Percentiles rank a stretch among this genome's conserved stretches.
These are phyloP conservation scores for Ceratocystis colombiana DNA, from an alignment of 2,329 filamentous ascomycete species.

Conservation along the genomic window DNA sequence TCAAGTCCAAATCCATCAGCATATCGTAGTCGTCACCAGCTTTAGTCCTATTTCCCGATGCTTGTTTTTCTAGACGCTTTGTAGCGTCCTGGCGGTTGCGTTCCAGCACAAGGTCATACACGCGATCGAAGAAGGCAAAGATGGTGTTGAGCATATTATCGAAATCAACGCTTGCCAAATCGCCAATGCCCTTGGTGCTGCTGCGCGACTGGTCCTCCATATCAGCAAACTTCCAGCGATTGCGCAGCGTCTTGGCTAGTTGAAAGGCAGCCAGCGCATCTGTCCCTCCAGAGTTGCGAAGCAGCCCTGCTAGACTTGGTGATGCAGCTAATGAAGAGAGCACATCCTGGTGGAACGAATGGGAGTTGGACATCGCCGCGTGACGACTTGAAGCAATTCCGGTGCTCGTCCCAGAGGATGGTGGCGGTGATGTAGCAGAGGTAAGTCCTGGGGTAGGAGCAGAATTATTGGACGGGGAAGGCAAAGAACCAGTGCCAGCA, in stretches of 20 bases:
- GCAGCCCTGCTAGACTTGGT: constrained; percentile 42
- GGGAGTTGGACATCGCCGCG: constrained; percentile 29
- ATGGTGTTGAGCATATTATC: constrained; percentile 49
- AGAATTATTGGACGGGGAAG: background rate
- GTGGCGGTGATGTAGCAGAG: background rate
- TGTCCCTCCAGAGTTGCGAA: constrained; percentile 30
- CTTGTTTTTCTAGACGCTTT: constrained; percentile 23
- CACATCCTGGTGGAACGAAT: constrained; percentile 61
- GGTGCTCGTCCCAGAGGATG: background rate
- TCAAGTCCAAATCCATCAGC: constrained; percentile 28
- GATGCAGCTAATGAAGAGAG: constrained; percentile 50
- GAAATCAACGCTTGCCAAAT: constrained; percentile 51
- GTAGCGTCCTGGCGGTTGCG: constrained; percentile 33
- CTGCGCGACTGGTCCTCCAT: constrained; percentile 33
- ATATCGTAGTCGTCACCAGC: constrained; percentile 9
- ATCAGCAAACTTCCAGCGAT: constrained; percentile 61
- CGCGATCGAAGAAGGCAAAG: constrained; percentile 49
- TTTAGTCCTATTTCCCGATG: background rate
- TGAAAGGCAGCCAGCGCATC: constrained; percentile 47
- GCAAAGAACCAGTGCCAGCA: background rate
- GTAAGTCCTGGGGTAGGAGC: background rate
- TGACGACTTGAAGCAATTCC: constrained; percentile 12
- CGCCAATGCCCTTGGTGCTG: constrained; percentile 29
- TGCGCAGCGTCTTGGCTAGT: constrained; percentile 59
- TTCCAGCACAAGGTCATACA: constrained; percentile 43